Base-by-base conservation (phyloP, 1,139 yeast species). In the Hemisphaericaspora subhashii region DNA sequence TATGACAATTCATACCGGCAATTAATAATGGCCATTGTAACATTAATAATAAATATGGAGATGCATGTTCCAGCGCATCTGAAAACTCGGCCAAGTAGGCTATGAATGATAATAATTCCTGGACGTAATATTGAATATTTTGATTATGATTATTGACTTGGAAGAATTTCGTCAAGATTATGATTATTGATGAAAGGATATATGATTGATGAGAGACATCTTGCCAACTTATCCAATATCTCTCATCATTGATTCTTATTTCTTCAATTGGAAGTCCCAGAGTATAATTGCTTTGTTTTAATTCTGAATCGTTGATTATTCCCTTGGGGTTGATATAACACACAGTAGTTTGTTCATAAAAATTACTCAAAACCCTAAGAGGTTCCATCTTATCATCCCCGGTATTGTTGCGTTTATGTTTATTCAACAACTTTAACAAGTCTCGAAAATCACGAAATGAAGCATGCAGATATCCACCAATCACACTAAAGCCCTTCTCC, bases 21-120 rank as follows among this genome's bases (percentile, higher is more conserved):
- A 77, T 64, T 36, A 74, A 60, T 53, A 79, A 72, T 14, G 84
- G 80, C 68, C 81, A 73, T 48, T 79, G 83, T 17, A 81, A 48
- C 64, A 71, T 58, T 58, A 70, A 54, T 18, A 62, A 44, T 12
- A 62, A 39, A 22, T 45, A 48, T 17, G 47, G 48, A 9, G 47
- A 50, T 20, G 58, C 54, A 33, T 57, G 60, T 25, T 55, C 50
- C 41, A 55, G 26, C 26, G 48, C 31, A 52, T 59, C 52, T 26
- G 26, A 57, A 51, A 30, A 51, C 10, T 26, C 43, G 37, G 26
- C 43, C 23, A 64, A 51, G 32, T 54, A 59, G 16, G 44, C 43
- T 15, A 51, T 49, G 41, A 47, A 55, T 26, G 62, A 57, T 48
- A 57, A 53, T 12, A 58, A 43, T 16, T 48, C 48, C 12, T 48